Conservation (phyloP, 345 rosid species). For the Corchorus olitorius region DNA sequence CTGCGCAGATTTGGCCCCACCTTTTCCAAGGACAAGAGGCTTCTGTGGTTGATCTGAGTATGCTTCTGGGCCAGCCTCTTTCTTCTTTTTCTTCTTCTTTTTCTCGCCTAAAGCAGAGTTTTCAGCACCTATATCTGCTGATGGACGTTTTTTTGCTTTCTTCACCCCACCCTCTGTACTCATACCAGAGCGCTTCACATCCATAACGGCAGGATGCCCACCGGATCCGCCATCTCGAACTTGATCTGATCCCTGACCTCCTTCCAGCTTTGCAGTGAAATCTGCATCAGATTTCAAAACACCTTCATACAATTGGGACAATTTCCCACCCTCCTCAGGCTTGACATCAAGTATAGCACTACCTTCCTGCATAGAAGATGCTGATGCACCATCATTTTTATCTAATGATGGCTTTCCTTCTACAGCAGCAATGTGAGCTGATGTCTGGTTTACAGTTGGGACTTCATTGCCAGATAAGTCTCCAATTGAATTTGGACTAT, state of each 20-base stretch:
- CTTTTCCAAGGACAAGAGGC: conserved; percentile 46
- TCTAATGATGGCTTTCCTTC: conserved; percentile 36
- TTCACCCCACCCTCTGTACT: conserved; percentile 43
- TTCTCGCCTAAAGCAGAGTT: conserved; percentile 38
- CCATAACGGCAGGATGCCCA: conserved; percentile 35
- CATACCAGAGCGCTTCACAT: conserved; percentile 38
- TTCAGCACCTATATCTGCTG: conserved; percentile 43
- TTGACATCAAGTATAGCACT: conserved; percentile 36
- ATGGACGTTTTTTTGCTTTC: conserved; percentile 63
- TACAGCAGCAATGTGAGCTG: conserved; percentile 14
- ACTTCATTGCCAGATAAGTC: conserved; percentile 37
- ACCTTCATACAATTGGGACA: conserved; percentile 37
- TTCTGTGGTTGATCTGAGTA: conserved; percentile 51
- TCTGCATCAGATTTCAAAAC: conserved; percentile 38
- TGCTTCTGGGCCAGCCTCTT: conserved; percentile 39
- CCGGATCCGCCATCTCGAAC: conserved; percentile 30
- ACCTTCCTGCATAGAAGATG: conserved; percentile 32
- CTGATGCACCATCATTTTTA: conserved; percentile 26
- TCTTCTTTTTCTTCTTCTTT: conserved; percentile 79
- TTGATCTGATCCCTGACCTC: conserved; percentile 35
- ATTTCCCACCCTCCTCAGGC: conserved; percentile 38
- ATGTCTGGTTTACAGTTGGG: conserved; percentile 27
- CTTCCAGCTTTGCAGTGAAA: conserved; percentile 35
- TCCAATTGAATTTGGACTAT: conserved; percentile 37
- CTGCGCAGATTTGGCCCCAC: conserved; percentile 39